Evolutionary conservation across 1,284 basidiomycete genomes (phyloP).

Genomic region (Puccinia polysora): DNA sequence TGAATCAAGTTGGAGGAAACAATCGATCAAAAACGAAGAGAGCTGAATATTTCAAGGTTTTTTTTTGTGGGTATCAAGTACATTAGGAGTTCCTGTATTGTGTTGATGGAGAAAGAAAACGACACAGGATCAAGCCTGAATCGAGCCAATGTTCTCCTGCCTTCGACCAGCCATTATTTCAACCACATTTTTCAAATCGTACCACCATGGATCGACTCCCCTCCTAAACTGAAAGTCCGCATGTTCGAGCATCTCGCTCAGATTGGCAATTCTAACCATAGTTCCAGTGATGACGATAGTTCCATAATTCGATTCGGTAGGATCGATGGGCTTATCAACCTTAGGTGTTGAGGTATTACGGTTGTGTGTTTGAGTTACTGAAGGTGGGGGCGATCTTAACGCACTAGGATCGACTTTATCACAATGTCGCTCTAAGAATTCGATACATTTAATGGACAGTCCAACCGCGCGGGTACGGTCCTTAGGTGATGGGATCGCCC

Average conservation of each 20-base stretch:
- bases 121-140: neutral
- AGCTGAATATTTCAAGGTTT: neutral
- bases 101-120: neutral
- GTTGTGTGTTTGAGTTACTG: constrained; percentile 31
- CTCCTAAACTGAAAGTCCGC: constrained; percentile 86
- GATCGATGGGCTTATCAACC: constrained; percentile 50
- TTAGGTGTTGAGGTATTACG: constrained; percentile 46
- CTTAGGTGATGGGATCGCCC: constrained; percentile 85
- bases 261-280: constrained; percentile 72
- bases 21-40: neutral
- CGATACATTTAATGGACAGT: constrained; percentile 84
- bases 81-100: too few species aligned
- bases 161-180: constrained; percentile 59
- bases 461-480: constrained; percentile 88
- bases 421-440: constrained; percentile 82
- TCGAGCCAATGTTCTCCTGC: constrained; percentile 12
- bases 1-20: neutral
- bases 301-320: constrained; percentile 60
- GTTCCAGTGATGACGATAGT: constrained; percentile 84
- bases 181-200: constrained; percentile 63
- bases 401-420: constrained; percentile 50
- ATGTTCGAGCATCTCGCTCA: constrained; percentile 73
- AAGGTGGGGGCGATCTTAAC: constrained; percentile 25
- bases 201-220: constrained; percentile 81
- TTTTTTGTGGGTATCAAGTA: neutral